phyloP scores from a whole-genome alignment of 2,329 filamentous ascomycete genomes.

The Colletotrichum musicola region DNA sequence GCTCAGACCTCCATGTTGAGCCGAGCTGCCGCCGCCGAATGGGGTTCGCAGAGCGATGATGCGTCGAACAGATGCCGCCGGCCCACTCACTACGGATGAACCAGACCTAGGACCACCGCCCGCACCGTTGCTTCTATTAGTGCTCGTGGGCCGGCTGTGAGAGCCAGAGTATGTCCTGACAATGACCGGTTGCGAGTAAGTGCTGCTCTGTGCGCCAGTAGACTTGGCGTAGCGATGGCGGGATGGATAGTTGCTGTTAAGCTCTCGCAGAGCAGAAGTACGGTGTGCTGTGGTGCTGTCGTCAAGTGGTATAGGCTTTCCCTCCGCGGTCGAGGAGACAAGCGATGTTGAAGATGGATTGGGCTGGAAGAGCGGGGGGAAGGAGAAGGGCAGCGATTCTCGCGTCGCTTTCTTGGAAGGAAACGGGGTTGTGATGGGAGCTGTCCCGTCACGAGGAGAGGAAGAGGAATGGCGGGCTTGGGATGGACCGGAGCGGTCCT shows the following conservation, averaged over 20 bases:
- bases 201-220: constrained; percentile 67
- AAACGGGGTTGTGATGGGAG: constrained; percentile 25
- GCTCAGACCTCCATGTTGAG: constrained; percentile 56
- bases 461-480: constrained; percentile 15
- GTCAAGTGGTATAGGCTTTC: constrained; percentile 68
- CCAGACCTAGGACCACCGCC: constrained; percentile 17
- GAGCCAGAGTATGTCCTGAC: constrained; percentile 73
- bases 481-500: constrained; percentile 30
- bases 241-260: constrained; percentile 70
- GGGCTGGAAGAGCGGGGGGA: constrained; percentile 62
- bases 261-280: constrained; percentile 70
- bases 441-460: constrained; percentile 16
- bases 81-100: constrained; percentile 33
- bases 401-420: constrained; percentile 33
- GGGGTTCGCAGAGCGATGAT: constrained; percentile 41
- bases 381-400: constrained; percentile 60
- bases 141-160: constrained; percentile 48
- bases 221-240: constrained; percentile 69
- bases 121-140: constrained; percentile 42
- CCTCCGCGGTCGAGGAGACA: constrained; percentile 67
- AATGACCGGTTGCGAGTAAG: constrained; percentile 75
- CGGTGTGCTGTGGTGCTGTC: constrained; percentile 67
- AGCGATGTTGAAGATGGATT: constrained; percentile 66
- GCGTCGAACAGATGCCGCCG: constrained; percentile 41
- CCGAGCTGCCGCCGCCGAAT: constrained; percentile 49